Base-by-base conservation (phyloP, 1,284 basidiomycete species). In the Microbotryum violaceum region DNA sequence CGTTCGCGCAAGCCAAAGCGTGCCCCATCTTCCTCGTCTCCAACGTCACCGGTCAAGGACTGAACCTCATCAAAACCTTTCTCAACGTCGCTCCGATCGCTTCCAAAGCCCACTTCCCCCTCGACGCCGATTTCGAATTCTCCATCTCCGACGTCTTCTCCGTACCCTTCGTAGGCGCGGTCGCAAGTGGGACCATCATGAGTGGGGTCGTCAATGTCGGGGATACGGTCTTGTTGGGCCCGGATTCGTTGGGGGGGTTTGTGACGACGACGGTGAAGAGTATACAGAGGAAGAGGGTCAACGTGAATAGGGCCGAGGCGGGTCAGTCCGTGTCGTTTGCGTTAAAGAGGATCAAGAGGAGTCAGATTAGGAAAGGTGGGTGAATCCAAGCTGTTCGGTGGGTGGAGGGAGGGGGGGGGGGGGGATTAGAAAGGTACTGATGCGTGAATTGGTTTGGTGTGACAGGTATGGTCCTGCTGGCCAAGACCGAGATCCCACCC, bases 251-350 rank as follows among this genome's bases (percentile, higher is more conserved):
- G 59, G 94, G 94, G 2, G 87, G 89, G 70, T 98, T 88, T 75
- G 82, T 86, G 64, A 81, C 82, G 23, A 91, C 90, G 0, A 79
- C 84, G 4, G 80, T 98, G 67, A 91, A 90, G 78, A 88, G 85
- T 63, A 99, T 99, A 76, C 93, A 98, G 77, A 82, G 93, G 56
- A 98, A 97, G 76, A 80, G 90, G 47, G 91, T 89, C 31, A 81
- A 86, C 56, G 91, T 98, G 9, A 81, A 82, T 29, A 82, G 81
- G 12, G 94, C 90, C 0, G 90, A 92, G 69, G 96, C 94, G 0
- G 94, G 94, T 1, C 94, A 99, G 77, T 91, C 88, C 60, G 92
- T 97, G 10, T 90, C 90, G 27, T 81, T 97, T 60, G 96, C 93
- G 6, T 78, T 99, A 29, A 99, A 98, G 79, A 82, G 91, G 56